Conservation (phyloP, 2,329 filamentous ascomycete species). For the Monosporascus sp. region DNA sequence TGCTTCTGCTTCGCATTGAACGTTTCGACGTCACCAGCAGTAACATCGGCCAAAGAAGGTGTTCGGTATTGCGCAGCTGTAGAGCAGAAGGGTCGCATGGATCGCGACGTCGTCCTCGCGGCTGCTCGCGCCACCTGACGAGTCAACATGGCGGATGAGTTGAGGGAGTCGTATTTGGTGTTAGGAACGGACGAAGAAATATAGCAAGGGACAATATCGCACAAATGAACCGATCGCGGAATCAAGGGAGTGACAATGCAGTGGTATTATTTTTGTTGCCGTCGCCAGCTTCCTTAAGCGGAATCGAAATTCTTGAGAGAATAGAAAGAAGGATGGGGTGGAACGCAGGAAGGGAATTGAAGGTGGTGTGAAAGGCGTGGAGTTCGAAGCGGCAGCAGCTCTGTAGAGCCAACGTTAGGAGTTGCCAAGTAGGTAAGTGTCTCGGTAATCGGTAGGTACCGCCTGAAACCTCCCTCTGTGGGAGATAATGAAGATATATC, state of each 20-base stretch:
- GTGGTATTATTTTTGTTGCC: not conserved
- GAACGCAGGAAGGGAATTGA: not conserved
- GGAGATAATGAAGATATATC: not conserved
- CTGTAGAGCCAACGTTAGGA: not conserved
- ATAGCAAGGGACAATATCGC: no score
- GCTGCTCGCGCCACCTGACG: constrained; percentile 44
- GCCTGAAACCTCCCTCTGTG: not conserved
- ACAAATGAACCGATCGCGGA: no score
- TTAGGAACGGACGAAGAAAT: constrained; percentile 4
- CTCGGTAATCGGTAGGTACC: not conserved
- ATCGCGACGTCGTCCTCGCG: constrained; percentile 38
- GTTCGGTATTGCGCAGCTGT: constrained; percentile 44
- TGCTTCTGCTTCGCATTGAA: constrained; percentile 82
- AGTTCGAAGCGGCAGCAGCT: not conserved
- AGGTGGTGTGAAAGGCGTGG: not conserved
- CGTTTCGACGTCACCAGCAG: constrained; percentile 61
- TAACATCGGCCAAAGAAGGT: constrained; percentile 82
- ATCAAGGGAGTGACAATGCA: no score
- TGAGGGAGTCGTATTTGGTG: constrained; percentile 1
- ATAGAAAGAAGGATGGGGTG: not conserved
- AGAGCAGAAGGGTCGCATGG: constrained; percentile 53
- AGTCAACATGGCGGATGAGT: constrained; percentile 42
- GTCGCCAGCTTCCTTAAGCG: not conserved
- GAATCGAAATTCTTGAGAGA: not conserved
- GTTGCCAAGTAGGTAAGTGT: not conserved